A percentile compares a stretch with the other conserved stretches of the same genome.
Evolutionary conservation across 2,329 filamentous ascomycete species (phyloP).

Genomic region (Phyllosticta ampelicida): DNA sequence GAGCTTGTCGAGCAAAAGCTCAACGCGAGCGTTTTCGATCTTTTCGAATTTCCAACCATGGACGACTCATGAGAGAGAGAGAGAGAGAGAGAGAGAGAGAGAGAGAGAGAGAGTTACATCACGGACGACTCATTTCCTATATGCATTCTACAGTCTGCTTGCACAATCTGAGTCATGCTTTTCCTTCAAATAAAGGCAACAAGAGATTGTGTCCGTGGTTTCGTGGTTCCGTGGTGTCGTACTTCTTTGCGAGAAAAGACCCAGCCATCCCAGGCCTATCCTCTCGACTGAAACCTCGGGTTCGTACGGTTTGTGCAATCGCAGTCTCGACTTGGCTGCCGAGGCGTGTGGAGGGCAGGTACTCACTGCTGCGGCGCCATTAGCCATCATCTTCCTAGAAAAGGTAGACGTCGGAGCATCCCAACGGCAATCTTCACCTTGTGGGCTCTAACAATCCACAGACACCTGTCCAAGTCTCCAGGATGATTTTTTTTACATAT

Average conservation of each 20-base stretch:
- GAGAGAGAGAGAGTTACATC: no score
- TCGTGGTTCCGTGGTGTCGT: no score
- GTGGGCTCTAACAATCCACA: not conserved
- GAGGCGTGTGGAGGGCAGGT: not conserved
- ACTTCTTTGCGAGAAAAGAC: not conserved
- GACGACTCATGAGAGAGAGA: no score
- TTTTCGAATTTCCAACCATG: no score
- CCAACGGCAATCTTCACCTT: not conserved
- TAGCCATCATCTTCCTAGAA: not conserved
- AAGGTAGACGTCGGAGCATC: not conserved
- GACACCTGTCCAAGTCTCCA: not conserved
- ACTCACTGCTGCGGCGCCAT: not conserved
- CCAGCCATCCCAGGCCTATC: not conserved
- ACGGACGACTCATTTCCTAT: not conserved
- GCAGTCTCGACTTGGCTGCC: not conserved
- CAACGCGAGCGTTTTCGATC: no score
- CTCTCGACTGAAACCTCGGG: not conserved
- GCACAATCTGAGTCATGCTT: not conserved
- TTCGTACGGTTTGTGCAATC: not conserved
- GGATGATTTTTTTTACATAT: not conserved
- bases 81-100: no score
- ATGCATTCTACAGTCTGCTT: not conserved
- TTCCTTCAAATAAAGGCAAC: not conserved
- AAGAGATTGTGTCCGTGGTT: not conserved
- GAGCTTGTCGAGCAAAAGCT: no score